Percentiles rank a stretch among this genome's conserved stretches.
phyloP scores from a whole-genome alignment of 2,329 filamentous ascomycete species.

The Fusarium falciforme region DNA sequence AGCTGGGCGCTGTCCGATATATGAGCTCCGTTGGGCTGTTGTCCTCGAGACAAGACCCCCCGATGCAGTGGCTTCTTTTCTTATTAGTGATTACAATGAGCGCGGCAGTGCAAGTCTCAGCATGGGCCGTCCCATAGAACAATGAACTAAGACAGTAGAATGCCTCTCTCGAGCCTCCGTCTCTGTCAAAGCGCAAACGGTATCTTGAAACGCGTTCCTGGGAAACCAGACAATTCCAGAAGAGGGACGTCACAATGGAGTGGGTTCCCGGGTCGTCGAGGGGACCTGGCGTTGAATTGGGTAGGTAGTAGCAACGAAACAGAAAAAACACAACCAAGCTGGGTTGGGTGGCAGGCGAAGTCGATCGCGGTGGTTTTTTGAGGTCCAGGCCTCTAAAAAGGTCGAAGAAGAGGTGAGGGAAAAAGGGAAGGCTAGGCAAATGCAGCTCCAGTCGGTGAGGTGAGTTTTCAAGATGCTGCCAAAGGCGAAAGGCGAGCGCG shows the following conservation, averaged over 20 bases:
- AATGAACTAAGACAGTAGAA: slow-evolving; percentile 33
- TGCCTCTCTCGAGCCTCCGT: slow-evolving; percentile 18
- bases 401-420: slow-evolving; percentile 4
- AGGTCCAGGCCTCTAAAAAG: slow-evolving; percentile 1
- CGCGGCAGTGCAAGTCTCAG: slow-evolving; percentile 33
- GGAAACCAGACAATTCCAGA: slow-evolving; percentile 19
- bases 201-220: slow-evolving; percentile 24
- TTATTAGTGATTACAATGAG: slow-evolving; percentile 31
- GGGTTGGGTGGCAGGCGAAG: background rate
- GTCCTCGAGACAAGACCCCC: background rate
- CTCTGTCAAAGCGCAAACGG: slow-evolving; percentile 22
- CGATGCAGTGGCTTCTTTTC: background rate
- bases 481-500: slow-evolving; percentile 3
- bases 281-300: slow-evolving; percentile 13
- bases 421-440: slow-evolving; percentile 19
- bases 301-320: slow-evolving; percentile 19
- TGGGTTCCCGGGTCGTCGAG: slow-evolving; percentile 14
- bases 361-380: background rate
- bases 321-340: slow-evolving; percentile 4
- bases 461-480: background rate
- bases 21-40: background rate
- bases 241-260: slow-evolving; percentile 7
- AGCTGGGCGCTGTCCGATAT: slow-evolving; percentile 1
- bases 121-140: slow-evolving; percentile 15
- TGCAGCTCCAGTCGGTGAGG: background rate